phyloP scores from a whole-genome alignment of 2,329 filamentous ascomycete species.

The Neospermospora avenae region DNA sequence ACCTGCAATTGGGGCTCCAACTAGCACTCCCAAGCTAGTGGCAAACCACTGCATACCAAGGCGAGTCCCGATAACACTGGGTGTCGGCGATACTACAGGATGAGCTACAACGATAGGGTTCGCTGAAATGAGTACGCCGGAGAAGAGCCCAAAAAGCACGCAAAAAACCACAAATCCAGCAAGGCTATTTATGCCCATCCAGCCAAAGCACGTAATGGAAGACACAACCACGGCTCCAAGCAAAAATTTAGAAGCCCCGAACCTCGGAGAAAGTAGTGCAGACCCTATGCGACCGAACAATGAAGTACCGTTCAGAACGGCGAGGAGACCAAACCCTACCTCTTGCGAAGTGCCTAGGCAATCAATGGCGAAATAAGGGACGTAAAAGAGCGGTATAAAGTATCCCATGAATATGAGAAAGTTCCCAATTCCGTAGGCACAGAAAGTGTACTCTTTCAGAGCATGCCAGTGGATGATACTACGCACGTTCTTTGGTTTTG shows the following conservation, averaged over 20 bases:
- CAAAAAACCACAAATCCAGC: constrained; percentile 59
- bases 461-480: constrained; percentile 39
- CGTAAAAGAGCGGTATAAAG: constrained; percentile 40
- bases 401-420: constrained; percentile 42
- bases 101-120: constrained; percentile 38
- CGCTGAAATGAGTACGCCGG: constrained; percentile 42
- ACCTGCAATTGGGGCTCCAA: background rate
- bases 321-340: constrained; percentile 48
- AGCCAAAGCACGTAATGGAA: constrained; percentile 37
- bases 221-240: constrained; percentile 39
- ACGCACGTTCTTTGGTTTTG: constrained; percentile 37
- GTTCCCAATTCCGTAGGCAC: constrained; percentile 35
- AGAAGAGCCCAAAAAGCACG: constrained; percentile 59
- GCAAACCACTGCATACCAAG: constrained; percentile 35
- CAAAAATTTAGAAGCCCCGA: constrained; percentile 51
- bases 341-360: constrained; percentile 33
- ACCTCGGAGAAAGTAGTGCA: constrained; percentile 48
- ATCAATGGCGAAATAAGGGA: constrained; percentile 37
- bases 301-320: constrained; percentile 48
- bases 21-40: background rate
- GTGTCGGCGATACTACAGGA: constrained; percentile 38
- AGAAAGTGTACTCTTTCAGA: constrained; percentile 39
- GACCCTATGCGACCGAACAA: constrained; percentile 53
- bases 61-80: constrained; percentile 41
- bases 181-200: constrained; percentile 36